A percentile compares a stretch with the other conserved stretches of the same genome.
These are phyloP conservation scores for Coemansia sp. DNA, from an alignment of 192 early-diverging fungal genomes.

Conservation along the genomic window DNA sequence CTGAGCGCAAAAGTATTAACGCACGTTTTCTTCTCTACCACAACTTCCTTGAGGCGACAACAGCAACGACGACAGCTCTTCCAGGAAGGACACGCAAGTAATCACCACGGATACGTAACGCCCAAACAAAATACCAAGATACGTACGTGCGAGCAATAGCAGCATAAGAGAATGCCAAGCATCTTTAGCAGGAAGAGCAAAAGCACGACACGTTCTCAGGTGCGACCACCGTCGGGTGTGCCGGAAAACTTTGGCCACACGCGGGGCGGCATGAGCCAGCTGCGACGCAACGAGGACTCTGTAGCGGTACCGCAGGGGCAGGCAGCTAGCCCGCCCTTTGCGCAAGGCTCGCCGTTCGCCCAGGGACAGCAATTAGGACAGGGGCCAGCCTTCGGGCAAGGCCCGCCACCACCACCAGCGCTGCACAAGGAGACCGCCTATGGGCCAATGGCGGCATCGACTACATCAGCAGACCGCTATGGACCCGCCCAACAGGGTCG, in stretches of 20 bases:
- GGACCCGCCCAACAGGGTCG: conserved; percentile 9
- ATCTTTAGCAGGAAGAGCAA: conserved; percentile 51
- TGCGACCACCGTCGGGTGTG: conserved; percentile 40
- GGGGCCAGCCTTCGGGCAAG: conserved; percentile 11
- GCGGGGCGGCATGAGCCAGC: conserved; percentile 29
- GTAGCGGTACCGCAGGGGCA: conserved; percentile 6
- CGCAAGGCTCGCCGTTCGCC: conserved; percentile 2
- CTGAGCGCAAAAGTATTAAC: not conserved
- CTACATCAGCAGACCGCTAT: conserved; percentile 13
- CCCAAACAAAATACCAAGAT: no score
- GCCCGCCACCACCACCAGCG: not conserved
- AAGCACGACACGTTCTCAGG: conserved; percentile 27
- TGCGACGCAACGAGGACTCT: conserved; percentile 26
- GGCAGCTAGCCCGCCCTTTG: no score
- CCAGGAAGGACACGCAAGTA: no score
- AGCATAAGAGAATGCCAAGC: conserved; percentile 35
- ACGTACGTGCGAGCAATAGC: not conserved
- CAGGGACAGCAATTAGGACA: conserved; percentile 12
- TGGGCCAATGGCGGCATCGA: conserved; percentile 1
- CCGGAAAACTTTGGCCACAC: conserved; percentile 43
- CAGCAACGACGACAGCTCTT: no score
- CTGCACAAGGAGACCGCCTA: no score
- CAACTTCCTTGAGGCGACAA: no score
- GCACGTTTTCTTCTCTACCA: no score
- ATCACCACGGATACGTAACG: no score